A percentile compares a stretch with the other conserved stretches of the same genome.
Evolutionary conservation across 208 protist genomes (phyloP).

Genomic region (Angomonas ambiguus): DNA sequence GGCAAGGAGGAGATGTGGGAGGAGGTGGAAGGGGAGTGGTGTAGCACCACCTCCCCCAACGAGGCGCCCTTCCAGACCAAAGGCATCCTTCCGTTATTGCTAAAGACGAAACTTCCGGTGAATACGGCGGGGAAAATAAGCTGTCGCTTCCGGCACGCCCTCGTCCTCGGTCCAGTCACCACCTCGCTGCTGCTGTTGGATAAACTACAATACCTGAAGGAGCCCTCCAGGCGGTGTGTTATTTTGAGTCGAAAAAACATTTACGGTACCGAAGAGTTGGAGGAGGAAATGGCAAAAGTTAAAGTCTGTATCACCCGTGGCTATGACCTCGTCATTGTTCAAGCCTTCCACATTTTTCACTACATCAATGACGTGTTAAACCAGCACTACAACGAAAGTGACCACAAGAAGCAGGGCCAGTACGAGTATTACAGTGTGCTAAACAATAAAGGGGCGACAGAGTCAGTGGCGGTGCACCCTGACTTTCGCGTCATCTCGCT

Average conservation of each 20-base stretch:
- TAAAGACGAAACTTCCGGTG: neutral
- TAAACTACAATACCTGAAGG: neutral
- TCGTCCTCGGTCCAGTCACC: neutral
- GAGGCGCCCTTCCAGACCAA: neutral
- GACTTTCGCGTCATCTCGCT: neutral
- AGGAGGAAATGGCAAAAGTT: neutral
- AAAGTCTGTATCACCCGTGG: neutral
- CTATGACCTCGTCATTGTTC: neutral
- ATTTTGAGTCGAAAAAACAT: conserved; percentile 1
- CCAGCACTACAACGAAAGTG: conserved; percentile 3
- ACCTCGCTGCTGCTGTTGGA: neutral
- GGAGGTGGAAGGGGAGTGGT: neutral
- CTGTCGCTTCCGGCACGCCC: neutral
- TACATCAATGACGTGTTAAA: conserved; percentile 4
- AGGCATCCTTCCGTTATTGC: neutral
- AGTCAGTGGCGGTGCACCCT: neutral
- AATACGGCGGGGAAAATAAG: neutral
- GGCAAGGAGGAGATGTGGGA: neutral
- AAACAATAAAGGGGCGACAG: neutral
- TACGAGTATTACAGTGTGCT: neutral
- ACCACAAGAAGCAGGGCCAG: neutral
- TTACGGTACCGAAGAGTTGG: neutral
- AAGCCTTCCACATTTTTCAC: conserved; percentile 4
- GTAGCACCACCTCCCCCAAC: neutral
- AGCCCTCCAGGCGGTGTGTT: neutral